Percentiles rank a stretch among this genome's conserved stretches.
Evolutionary conservation across 345 rosid genomes (phyloP).

Genomic region (Abelmoschus esculentus): DNA sequence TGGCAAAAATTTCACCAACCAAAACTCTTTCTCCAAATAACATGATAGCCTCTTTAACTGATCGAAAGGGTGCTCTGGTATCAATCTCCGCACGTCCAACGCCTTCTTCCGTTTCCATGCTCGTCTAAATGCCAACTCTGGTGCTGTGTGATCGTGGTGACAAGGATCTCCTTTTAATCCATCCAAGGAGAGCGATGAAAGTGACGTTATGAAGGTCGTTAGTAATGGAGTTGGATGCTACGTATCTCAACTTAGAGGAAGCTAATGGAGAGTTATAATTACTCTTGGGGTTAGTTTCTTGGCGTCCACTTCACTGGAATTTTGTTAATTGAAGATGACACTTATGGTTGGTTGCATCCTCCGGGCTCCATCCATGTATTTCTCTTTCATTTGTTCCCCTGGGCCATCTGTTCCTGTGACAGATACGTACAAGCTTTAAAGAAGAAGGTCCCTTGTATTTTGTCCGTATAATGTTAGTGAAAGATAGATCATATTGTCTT

Average conservation of each 20-base stretch:
- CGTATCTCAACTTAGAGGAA: conserved; percentile 9
- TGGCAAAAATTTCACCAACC: conserved; percentile 46
- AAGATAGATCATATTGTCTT: too few relatives aligned
- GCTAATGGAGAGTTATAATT: background rate
- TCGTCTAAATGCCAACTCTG: background rate
- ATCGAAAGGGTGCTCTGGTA: conserved; percentile 62
- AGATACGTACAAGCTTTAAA: too few relatives aligned
- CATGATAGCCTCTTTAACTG: conserved; percentile 67
- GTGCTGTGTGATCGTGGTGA: background rate
- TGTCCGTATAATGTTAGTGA: too few relatives aligned
- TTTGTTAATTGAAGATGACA: conserved; percentile 19
- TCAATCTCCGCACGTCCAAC: conserved; percentile 60
- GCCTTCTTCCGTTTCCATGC: conserved; percentile 9
- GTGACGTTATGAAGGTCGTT: conserved; percentile 9
- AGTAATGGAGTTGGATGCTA: conserved; percentile 5
- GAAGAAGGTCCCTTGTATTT: too few relatives aligned
- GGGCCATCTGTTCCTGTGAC: too few relatives aligned
- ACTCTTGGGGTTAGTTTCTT: conserved; percentile 21
- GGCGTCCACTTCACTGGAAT: conserved; percentile 60
- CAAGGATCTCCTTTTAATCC: background rate
- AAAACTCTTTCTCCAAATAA: conserved; percentile 63
- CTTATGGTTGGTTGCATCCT: conserved; percentile 5
- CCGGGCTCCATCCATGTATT: conserved; percentile 2
- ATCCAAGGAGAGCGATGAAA: background rate
- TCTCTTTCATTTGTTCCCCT: too few relatives aligned